phyloP scores from a whole-genome alignment of 1,284 basidiomycete genomes.

The Exobasidium cylindrosporum region DNA sequence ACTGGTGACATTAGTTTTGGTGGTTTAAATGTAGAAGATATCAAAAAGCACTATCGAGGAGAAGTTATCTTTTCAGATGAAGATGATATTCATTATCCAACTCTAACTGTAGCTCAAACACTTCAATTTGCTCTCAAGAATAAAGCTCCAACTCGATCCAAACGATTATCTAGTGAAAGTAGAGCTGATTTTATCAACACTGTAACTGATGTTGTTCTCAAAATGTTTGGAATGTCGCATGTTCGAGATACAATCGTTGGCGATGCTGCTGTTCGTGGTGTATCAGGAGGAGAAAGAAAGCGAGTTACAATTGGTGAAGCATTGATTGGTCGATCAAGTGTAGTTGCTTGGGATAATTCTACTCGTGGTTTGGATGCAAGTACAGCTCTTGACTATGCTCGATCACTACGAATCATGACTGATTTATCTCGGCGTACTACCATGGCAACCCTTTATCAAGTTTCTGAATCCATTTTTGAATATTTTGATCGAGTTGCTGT shows the following conservation, averaged over 20 bases:
- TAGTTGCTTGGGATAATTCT: conserved; percentile 42
- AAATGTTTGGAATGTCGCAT: conserved; percentile 50
- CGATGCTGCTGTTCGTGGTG: conserved; percentile 39
- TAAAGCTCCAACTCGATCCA: conserved; percentile 31
- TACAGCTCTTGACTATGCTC: conserved; percentile 44
- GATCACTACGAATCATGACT: conserved; percentile 38
- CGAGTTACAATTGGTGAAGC: conserved; percentile 43
- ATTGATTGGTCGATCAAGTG: conserved; percentile 28
- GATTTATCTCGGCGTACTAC: conserved; percentile 43
- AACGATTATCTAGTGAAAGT: conserved; percentile 27
- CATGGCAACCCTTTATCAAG: conserved; percentile 45
- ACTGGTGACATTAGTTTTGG: conserved; percentile 40
- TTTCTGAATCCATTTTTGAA: conserved; percentile 38
- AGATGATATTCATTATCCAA: conserved; percentile 45
- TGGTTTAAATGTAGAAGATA: conserved; percentile 28
- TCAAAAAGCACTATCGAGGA: conserved; percentile 33
- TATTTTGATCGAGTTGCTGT: conserved; percentile 41
- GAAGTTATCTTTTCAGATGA: conserved; percentile 33
- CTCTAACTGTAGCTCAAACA: conserved; percentile 42
- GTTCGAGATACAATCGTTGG: conserved; percentile 47
- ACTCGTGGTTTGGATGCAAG: conserved; percentile 43
- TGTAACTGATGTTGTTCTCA: conserved; percentile 34
- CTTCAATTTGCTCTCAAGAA: conserved; percentile 36
- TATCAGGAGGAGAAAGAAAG: conserved; percentile 45
- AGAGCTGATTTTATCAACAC: conserved; percentile 36